Evolutionary conservation across 176 grass and related monocot genomes (phyloP).

Genomic region (Bothriochloa decipiens): DNA sequence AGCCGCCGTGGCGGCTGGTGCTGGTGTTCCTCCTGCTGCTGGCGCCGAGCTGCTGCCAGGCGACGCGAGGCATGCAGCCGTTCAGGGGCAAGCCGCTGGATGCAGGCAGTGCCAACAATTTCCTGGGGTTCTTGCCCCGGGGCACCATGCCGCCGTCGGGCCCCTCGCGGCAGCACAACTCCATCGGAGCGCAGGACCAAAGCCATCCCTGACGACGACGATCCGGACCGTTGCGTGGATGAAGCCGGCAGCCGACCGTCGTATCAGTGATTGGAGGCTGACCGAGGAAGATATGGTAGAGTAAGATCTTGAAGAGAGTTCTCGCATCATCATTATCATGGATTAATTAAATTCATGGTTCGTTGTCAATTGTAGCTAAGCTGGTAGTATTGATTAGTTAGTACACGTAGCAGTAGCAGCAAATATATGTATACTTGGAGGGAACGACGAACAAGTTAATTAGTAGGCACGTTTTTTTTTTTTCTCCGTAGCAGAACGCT

Average conservation of each 20-base stretch:
- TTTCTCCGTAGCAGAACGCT: background rate
- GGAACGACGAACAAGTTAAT: too few relatives aligned
- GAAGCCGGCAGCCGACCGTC: too few relatives aligned
- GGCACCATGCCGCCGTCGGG: conserved; percentile 61
- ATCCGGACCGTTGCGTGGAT: background rate
- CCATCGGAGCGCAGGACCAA: conserved; percentile 59
- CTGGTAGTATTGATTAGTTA: background rate
- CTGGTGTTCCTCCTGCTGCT: conserved; percentile 34
- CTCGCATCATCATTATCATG: background rate
- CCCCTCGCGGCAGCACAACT: conserved; percentile 83
- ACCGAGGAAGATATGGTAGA: background rate
- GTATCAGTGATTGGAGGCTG: background rate
- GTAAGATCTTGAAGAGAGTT: conserved; percentile 7
- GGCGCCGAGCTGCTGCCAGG: conserved; percentile 59
- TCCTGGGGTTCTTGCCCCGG: conserved; percentile 75
- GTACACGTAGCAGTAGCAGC: background rate
- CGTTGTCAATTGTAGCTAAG: conserved; percentile 26
- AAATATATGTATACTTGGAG: conserved; percentile 1
- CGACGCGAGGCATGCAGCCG: conserved; percentile 65
- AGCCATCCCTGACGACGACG: conserved; percentile 34
- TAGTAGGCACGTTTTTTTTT: background rate
- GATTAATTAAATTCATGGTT: conserved; percentile 8
- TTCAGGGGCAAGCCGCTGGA: conserved; percentile 58
- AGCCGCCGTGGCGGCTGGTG: background rate
- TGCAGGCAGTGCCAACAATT: conserved; percentile 53